These are phyloP conservation scores for Hyphodiscus sp. DNA, from an alignment of 2,329 filamentous ascomycete species.

Conservation along the genomic window DNA sequence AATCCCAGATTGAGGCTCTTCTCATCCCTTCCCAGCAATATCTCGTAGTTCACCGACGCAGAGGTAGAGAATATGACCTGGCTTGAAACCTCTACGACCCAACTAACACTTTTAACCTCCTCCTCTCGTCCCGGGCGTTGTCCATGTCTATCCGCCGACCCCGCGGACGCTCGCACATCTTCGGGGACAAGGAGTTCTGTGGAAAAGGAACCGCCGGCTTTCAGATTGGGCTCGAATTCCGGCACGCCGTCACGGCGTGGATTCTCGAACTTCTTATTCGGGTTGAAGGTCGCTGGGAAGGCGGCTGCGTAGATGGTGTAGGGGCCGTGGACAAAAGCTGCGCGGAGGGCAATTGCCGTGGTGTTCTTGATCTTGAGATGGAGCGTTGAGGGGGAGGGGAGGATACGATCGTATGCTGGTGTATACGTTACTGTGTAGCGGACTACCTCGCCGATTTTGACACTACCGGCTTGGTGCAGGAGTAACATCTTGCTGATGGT, in stretches of 20 bases:
- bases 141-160: constrained; percentile 40
- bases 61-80: constrained; percentile 92
- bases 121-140: constrained; percentile 28
- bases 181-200: constrained; percentile 76
- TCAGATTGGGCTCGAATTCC: constrained; percentile 93
- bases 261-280: constrained; percentile 69
- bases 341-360: constrained; percentile 81
- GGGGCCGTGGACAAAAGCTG: constrained; percentile 92
- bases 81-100: constrained; percentile 86
- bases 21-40: constrained; percentile 79
- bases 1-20: constrained; percentile 66
- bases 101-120: constrained; percentile 58
- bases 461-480: constrained; percentile 81
- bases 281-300: constrained; percentile 77
- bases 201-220: constrained; percentile 83
- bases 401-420: constrained; percentile 79
- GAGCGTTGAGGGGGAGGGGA: constrained; percentile 75
- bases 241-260: constrained; percentile 69
- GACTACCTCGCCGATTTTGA: constrained; percentile 91
- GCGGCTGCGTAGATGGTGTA: constrained; percentile 86
- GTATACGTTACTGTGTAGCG: constrained; percentile 91
- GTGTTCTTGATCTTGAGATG: constrained; percentile 89
- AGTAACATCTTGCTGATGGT: constrained; percentile 64
- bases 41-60: constrained; percentile 80
- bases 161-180: constrained; percentile 61